A percentile compares a stretch with the other conserved stretches of the same genome.
These are phyloP conservation scores for Crinitomyces ghanaensis DNA, from an alignment of 805 yeast genomes.

Conservation along the genomic window DNA sequence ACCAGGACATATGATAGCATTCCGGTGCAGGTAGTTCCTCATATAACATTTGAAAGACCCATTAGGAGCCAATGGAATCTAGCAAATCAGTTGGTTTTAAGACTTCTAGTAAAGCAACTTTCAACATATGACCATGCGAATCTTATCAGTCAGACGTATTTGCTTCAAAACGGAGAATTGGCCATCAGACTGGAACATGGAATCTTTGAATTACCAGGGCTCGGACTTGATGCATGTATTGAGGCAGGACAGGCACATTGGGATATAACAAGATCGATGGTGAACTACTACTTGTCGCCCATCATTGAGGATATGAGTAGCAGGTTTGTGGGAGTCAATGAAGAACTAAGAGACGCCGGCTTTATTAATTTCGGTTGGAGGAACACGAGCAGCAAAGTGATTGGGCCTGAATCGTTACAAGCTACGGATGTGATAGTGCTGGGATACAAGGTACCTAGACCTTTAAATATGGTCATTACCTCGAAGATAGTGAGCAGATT, in stretches of 20 bases:
- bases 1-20: background rate
- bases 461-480: constrained; percentile 6
- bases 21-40: constrained; percentile 6
- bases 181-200: constrained; percentile 5
- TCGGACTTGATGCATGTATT: constrained; percentile 1
- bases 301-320: constrained; percentile 4
- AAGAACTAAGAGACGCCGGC: background rate
- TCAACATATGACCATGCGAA: constrained; percentile 4
- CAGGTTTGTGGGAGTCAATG: constrained; percentile 1
- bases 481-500: constrained; percentile 1
- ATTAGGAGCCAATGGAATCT: constrained; percentile 9
- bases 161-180: constrained; percentile 8
- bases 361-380: constrained; percentile 6
- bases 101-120: constrained; percentile 2
- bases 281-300: constrained; percentile 4
- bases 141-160: constrained; percentile 4
- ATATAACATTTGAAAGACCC: constrained; percentile 3
- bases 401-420: no score
- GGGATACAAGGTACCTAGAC: constrained; percentile 7
- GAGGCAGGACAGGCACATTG: background rate
- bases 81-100: constrained; percentile 7
- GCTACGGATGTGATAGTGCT: constrained; percentile 7
- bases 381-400: background rate
- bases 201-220: constrained; percentile 1
- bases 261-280: constrained; percentile 1